Evolutionary conservation across 768 basidiomycete species (phyloP), one percentile per base, ranked within the genome.

Genomic region (Kwoniella botswanensis): DNA sequence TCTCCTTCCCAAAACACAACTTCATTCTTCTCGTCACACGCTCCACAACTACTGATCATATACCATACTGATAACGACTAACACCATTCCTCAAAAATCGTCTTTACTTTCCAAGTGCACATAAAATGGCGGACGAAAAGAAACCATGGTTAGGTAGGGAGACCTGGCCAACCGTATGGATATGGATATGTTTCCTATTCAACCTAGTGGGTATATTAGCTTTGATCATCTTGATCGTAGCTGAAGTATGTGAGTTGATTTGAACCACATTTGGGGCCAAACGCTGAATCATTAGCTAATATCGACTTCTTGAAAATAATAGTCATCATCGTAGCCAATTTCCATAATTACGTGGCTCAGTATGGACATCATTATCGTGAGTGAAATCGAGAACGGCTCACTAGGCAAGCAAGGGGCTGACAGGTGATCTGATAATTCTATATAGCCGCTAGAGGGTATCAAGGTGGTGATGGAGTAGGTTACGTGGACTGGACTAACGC

Each of bases 321-420:
- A 67, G 65, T 74, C 46, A 64, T 74, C 17, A 46, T 74, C 43
- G 73, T 71, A 1, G 71, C 68, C 35, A 60, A 74, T 44, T 74
- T 63, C 24, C 52, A 64, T 35, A 74, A 44, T 29, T 74, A 74
- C 56, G 64, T 66, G 29, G 43, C 50, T 4, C 44, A 56, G 35
- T 74, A 71, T 46, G 73, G 73, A 9, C 52, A 74, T 52, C 26
- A 42, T 17, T 74, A 74, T 68, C 66, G 73, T 74, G 50, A 65
- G 73, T 70, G 9, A 13, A 35, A 43, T 7, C 10, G 24, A n/a
- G 35, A 35, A 35, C 35, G 35, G 35, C 35, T 35, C 35, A 35
- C 6, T 35, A 1, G 35, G 35, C 6, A 35, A 6, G 6, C 35
- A 35, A 35, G 4, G 4, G 35, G 35, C 35, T 35, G 35, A 35